Conservation (phyloP, 352 stramenopile species). For the Globisporangium mamillatum region DNA sequence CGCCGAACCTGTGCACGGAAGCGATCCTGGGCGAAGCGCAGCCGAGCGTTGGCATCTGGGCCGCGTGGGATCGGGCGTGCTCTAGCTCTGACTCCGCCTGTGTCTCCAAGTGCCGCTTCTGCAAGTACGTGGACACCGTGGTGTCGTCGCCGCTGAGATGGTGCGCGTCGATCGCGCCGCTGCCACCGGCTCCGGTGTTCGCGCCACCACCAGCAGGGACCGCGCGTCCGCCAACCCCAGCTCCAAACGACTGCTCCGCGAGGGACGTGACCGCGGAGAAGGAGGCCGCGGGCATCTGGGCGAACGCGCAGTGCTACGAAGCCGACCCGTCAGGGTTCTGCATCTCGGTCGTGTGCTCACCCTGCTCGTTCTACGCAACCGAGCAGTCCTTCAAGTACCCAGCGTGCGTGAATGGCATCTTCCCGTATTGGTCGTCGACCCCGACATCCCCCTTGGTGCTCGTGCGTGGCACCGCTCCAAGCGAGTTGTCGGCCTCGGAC, state of each 20-base stretch:
- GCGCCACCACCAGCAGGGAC: not conserved
- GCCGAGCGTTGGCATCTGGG: constrained; percentile 14
- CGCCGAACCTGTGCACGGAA: constrained; percentile 12
- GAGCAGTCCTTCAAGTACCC: constrained; percentile 15
- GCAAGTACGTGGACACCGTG: constrained; percentile 9
- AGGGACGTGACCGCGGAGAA: not conserved
- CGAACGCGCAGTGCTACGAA: constrained; percentile 15
- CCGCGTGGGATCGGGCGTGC: constrained; percentile 15
- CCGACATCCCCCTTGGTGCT: not conserved
- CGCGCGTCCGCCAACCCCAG: not conserved
- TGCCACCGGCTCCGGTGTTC: not conserved
- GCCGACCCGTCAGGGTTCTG: not conserved
- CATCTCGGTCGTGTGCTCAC: constrained; percentile 11
- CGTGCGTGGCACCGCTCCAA: not conserved
- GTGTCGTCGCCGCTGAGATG: constrained; percentile 3
- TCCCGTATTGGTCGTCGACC: constrained; percentile 3
- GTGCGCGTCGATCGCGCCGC: constrained; percentile 9
- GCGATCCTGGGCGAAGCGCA: constrained; percentile 5
- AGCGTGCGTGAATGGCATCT: constrained; percentile 12
- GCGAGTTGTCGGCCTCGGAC: not conserved
- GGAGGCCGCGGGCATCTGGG: constrained; percentile 11
- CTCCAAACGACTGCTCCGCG: constrained; percentile 12
- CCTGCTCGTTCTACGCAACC: constrained; percentile 15
- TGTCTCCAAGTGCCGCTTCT: constrained; percentile 15
- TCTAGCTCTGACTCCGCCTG: constrained; percentile 2